Evolutionary conservation across 768 basidiomycete genomes (phyloP), one percentile per base, ranked within the genome.

Genomic region (Holtermannia corniformis): DNA sequence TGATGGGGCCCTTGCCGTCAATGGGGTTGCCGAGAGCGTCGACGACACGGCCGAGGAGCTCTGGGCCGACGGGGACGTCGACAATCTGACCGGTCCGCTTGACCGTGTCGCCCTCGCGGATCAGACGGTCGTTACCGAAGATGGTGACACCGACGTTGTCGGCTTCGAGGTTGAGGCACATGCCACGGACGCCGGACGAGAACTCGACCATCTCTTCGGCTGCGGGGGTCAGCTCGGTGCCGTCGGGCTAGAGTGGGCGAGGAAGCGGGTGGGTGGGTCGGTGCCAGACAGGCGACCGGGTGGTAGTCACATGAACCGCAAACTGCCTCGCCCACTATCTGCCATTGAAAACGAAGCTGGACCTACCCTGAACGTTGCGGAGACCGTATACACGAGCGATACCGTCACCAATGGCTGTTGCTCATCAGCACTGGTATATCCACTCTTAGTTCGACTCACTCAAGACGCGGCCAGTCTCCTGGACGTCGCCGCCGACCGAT

Each of bases 191-290:
- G 77, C 95, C 95, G 48, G 95, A 97, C 47, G 93, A 89, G 82
- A 99, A 99, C 82, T 99, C 95, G 82, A 99, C 95, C 95, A 99
- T 99, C 83, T 99, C 95, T 78, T 99, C 95, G 91, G 75, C 69
- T n/a, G n/a, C n/a, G n/a, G n/a, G n/a, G n/a, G n/a, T n/a, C n/a
- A n/a, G 40, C 10, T 16, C 23, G 3, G 4, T 14, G 14, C 25
- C n/a, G n/a, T n/a, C n/a, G n/a, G n/a, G n/a, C n/a, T n/a, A n/a
- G n/a, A n/a, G n/a, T n/a, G n/a, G n/a, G n/a, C n/a, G 37, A 41
- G 22, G 19, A 41, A 5, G 14, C 21, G 24, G 24, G 23, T 25
- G 28, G 14, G 32, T 23, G 4, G 16, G 44, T 37, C 42, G 28
- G 55, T 32, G 4, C 25, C 26, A n/a, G 28, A 16, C 22, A 47